These are phyloP conservation scores for Fusarium incarnatum DNA, from an alignment of 2,329 filamentous ascomycete species.

Conservation along the genomic window DNA sequence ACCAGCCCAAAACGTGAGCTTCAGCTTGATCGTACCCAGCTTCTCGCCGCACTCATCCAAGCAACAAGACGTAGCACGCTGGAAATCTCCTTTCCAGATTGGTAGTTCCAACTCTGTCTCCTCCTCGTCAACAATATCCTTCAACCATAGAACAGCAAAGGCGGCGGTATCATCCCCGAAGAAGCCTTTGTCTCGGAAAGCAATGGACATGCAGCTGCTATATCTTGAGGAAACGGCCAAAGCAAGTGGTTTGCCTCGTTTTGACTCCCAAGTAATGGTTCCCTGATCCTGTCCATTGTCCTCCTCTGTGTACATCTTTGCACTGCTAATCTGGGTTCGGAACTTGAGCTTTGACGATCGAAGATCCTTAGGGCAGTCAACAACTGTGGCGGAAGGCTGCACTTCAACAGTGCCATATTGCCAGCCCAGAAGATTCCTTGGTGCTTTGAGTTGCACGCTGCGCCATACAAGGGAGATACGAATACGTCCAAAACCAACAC, in stretches of 20 bases:
- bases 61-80: slow-evolving; percentile 60
- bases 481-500: slow-evolving; percentile 76
- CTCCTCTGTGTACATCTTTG: slow-evolving; percentile 65
- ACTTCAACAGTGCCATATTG: slow-evolving; percentile 78
- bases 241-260: slow-evolving; percentile 56
- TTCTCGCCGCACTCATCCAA: slow-evolving; percentile 59
- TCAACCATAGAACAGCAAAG: slow-evolving; percentile 75
- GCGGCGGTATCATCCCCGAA: slow-evolving; percentile 68
- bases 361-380: slow-evolving; percentile 61
- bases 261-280: slow-evolving; percentile 62
- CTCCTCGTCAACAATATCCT: slow-evolving; percentile 76
- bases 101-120: slow-evolving; percentile 67
- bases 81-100: slow-evolving; percentile 72
- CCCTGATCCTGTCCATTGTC: slow-evolving; percentile 51
- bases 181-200: slow-evolving; percentile 57
- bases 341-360: slow-evolving; percentile 67
- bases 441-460: slow-evolving; percentile 72
- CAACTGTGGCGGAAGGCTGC: slow-evolving; percentile 59
- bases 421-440: slow-evolving; percentile 72
- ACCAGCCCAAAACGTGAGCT: slow-evolving; percentile 52
- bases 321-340: slow-evolving; percentile 66
- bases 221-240: slow-evolving; percentile 73
- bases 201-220: slow-evolving; percentile 64
- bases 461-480: slow-evolving; percentile 80
- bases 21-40: slow-evolving; percentile 59